These are phyloP conservation scores for Curvularia verruculosa DNA, from an alignment of 2,329 filamentous ascomycete genomes.

Conservation along the genomic window DNA sequence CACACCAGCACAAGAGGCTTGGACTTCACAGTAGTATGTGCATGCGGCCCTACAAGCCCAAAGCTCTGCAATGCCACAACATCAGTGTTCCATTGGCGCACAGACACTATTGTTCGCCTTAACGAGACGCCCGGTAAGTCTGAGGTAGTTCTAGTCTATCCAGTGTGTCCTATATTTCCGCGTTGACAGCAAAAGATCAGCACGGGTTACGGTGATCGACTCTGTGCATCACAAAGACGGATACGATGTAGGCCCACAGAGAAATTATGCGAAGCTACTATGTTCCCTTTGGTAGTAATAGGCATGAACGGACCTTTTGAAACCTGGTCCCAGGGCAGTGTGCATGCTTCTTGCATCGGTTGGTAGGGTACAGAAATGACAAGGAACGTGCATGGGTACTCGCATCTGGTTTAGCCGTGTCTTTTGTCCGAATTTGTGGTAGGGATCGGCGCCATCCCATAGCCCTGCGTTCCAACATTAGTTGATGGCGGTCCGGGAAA, in stretches of 20 bases:
- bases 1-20: slow-evolving; percentile 18
- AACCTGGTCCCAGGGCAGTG: slow-evolving; percentile 15
- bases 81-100: slow-evolving; percentile 3
- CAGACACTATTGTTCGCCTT: slow-evolving; percentile 5
- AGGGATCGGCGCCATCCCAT: slow-evolving; percentile 36
- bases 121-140: slow-evolving; percentile 6
- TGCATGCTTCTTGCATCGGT: slow-evolving; percentile 16
- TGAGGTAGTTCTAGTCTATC: slow-evolving; percentile 17
- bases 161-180: slow-evolving; percentile 14
- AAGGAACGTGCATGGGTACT: slow-evolving; percentile 27
- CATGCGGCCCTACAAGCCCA: slow-evolving; percentile 15
- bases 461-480: slow-evolving; percentile 24
- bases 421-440: slow-evolving; percentile 15
- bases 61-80: slow-evolving; percentile 17
- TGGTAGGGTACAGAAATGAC: slow-evolving; percentile 14
- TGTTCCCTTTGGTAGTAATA: slow-evolving; percentile 14
- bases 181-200: slow-evolving; percentile 16
- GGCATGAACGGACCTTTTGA: slow-evolving; percentile 17
- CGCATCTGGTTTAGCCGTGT: slow-evolving; percentile 35
- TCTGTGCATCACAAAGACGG: slow-evolving; percentile 16
- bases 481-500: slow-evolving; percentile 28
- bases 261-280: slow-evolving; percentile 9
- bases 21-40: slow-evolving; percentile 13
- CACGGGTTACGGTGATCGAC: slow-evolving; percentile 15
- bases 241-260: slow-evolving; percentile 11